Percentiles rank a stretch among this genome's conserved stretches.
Evolutionary conservation across 768 basidiomycete genomes (phyloP).

Genomic region (Suillus variegatus): DNA sequence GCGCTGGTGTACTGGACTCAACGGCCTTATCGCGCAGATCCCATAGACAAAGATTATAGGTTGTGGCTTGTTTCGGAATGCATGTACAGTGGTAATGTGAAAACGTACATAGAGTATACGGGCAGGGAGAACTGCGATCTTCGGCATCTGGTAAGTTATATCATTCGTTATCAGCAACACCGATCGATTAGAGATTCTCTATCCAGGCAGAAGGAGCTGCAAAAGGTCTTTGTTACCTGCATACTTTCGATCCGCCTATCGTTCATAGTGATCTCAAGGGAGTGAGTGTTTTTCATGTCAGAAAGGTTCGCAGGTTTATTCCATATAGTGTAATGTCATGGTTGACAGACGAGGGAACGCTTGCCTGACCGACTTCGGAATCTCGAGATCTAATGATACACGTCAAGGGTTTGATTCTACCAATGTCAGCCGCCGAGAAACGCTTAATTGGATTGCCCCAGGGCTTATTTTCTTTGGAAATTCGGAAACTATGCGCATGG

Average conservation of each 20-base stretch:
- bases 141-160: slow-evolving; percentile 8
- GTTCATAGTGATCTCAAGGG: slow-evolving; percentile 45
- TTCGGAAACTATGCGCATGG: slow-evolving; percentile 10
- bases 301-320: not conserved
- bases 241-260: slow-evolving; percentile 28
- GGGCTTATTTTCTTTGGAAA: slow-evolving; percentile 18
- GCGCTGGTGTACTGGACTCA: not conserved
- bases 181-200: not conserved
- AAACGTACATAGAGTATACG: slow-evolving; percentile 1
- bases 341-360: slow-evolving; percentile 18
- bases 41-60: slow-evolving; percentile 10
- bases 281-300: slow-evolving; percentile 18
- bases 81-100: slow-evolving; percentile 24
- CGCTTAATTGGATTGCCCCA: slow-evolving; percentile 29
- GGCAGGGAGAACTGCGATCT: not conserved
- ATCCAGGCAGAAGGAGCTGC: slow-evolving; percentile 19
- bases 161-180: not conserved
- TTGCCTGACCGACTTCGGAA: slow-evolving; percentile 29
- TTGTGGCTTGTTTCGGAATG: slow-evolving; percentile 27
- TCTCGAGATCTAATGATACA: slow-evolving; percentile 27
- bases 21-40: not conserved
- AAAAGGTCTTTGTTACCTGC: slow-evolving; percentile 25
- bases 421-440: slow-evolving; percentile 17
- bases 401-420: slow-evolving; percentile 24
- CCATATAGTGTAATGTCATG: slow-evolving; percentile 26